Evolutionary conservation across 768 basidiomycete genomes (phyloP).

Genomic region (Boletellus sp.): DNA sequence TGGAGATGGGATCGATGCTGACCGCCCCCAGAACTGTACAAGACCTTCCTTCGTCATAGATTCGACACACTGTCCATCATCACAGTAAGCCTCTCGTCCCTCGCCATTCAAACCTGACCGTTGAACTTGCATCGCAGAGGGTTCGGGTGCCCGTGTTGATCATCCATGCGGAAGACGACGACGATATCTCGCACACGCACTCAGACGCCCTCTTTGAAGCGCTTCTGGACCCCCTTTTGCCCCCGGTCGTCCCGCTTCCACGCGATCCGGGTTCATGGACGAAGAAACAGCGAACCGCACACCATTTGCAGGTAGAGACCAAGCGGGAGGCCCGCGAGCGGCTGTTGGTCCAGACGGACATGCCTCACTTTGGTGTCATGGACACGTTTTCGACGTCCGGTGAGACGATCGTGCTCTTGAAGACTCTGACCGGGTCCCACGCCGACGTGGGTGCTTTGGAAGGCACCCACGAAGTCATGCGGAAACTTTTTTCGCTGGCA

Average conservation of each 20-base stretch:
- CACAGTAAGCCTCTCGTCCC: constrained; percentile 40
- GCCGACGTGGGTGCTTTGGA: constrained; percentile 56
- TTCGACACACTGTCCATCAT: constrained; percentile 65
- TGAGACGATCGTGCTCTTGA: constrained; percentile 52
- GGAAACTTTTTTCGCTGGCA: constrained; percentile 25
- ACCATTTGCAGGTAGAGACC: constrained; percentile 36
- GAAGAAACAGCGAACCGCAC: constrained; percentile 43
- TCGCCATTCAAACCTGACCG: not conserved
- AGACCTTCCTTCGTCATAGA: constrained; percentile 48
- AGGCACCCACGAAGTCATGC: constrained; percentile 64
- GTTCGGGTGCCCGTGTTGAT: constrained; percentile 68
- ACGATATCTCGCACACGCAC: constrained; percentile 68
- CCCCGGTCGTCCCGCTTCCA: constrained; percentile 40
- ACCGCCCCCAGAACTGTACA: constrained; percentile 44
- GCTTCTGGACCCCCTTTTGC: constrained; percentile 62
- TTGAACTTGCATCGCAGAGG: constrained; percentile 38
- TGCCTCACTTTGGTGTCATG: constrained; percentile 49
- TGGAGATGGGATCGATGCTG: not conserved
- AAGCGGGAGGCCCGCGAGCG: constrained; percentile 42
- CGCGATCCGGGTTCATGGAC: constrained; percentile 27
- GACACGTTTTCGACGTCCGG: constrained; percentile 49
- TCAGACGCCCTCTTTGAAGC: constrained; percentile 64
- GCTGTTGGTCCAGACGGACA: constrained; percentile 42
- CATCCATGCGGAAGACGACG: constrained; percentile 72
- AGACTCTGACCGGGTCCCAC: constrained; percentile 57